Base-by-base conservation (phyloP, 2,329 filamentous ascomycete species). In the Pestalotiopsis sp. region DNA sequence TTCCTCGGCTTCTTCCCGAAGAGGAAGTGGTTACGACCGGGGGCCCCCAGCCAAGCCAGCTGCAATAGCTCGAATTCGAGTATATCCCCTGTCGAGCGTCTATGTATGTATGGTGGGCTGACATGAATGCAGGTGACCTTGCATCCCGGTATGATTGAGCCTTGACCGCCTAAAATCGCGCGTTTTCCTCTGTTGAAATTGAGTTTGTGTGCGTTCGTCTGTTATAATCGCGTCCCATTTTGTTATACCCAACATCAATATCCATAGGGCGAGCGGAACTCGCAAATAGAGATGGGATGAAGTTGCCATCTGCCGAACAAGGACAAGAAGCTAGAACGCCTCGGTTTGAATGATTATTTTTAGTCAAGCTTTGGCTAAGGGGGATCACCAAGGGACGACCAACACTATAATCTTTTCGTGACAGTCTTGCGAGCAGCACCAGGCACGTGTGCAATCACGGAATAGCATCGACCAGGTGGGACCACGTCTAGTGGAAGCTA, bases 1-100 rank as follows among this genome's bases (percentile, higher is more conserved):
- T 64, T 64, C 61, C 61, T 64, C 41, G 61, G 38, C 36, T 49
- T 38, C 41, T 31, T 45, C 38, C 61, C 61, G 20, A 64, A 45
- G 13, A 17, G 61, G 41, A 25, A 45, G 23, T 23, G 38, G 20
- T 27, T 64, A 64, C 61, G 40, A 45, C 38, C 41, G 40, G 61
- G 61, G 40, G 20, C 9, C 61, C 36, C 36, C 17, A 49, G 41
- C 41, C 41, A 23, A n/a, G 17, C 25, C 23, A 59, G 14, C 61
- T 23, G 40, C 38, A 20, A 20, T 36, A 64, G 14, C 40, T 40
- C 36, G 31, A 62, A 36, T 14, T 40, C 59, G 31, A 38, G 38
- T 49, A 49, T 64, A 64, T 52, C 23, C 38, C 61, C 40, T 64
- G 41, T 52, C 61, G 40, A 49, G 40, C 38, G 38, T 64, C 6